Evolutionary conservation across 2,329 filamentous ascomycete species (phyloP), one percentile per base, ranked within the genome.

Genomic region (Venturiaceae sp.): DNA sequence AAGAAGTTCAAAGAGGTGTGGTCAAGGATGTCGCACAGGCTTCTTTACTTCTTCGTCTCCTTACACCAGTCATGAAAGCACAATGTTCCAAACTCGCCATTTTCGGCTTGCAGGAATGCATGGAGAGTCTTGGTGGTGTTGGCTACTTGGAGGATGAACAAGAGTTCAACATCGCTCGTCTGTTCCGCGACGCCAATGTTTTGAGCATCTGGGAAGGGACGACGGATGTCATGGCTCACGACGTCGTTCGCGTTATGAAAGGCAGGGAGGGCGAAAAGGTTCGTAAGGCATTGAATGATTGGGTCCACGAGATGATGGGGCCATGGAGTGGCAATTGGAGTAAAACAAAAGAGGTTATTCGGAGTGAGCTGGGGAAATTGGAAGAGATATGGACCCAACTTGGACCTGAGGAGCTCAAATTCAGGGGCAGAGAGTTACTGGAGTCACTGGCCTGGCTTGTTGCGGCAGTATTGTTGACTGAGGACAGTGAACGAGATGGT

Each of bases 171-270:
- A 72, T 90, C 3, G 79, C 85, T 0, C 78, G 84, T 6, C 73
- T 89, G 1, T 83, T 83, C 64, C 79, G 87, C 7, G 86, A 90
- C 64, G 81, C 79, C 1, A 72, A 76, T 7, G 86, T 88, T 2
- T 72, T 82, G 55, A 78, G 81, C 14, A 88, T 90, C 53, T 88
- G 85, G 84, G 85, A 88, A 68, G 85, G 86, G 1, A 90, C 87
- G 0, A 88, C 85, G 0, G 85, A 88, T 64, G 84, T 90, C 5
- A 75, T 90, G 58, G 82, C 82, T 4, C 76, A 76, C 39, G 78
- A 81, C 62, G 68, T 78, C 5, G 69, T 79, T 30, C 68, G 77
- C 0, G 73, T 78, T 3, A 61, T 77, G 7, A 73, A 72, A 58
- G 63, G 69, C 0, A 37, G 68, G 13, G 66, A 65, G 4, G 59